Percentiles rank a stretch among this genome's conserved stretches.
Conservation (phyloP, 1,139 yeast genomes). For the Lodderomyces margitis region DNA sequence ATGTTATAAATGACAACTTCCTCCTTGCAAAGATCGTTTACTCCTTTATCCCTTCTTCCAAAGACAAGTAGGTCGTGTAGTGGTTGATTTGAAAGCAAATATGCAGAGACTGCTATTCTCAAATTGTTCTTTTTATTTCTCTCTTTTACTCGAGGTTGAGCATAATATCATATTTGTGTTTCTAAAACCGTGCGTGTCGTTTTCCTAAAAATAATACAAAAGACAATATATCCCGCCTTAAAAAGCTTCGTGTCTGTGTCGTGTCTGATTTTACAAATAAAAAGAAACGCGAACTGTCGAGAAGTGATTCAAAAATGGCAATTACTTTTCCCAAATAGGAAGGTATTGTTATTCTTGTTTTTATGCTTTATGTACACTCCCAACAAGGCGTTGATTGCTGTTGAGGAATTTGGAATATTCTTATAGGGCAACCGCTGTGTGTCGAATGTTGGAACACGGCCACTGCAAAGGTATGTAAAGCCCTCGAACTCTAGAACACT, state of each 20-base stretch:
- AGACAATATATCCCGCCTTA: neutral
- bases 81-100: neutral
- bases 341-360: neutral
- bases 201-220: too few species aligned
- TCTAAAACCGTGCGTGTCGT: neutral
- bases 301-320: neutral
- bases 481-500: too few species aligned
- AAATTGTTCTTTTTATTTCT: neutral
- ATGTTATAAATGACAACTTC: too few species aligned
- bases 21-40: too few species aligned
- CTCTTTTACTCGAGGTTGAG: neutral
- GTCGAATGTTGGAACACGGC: too few species aligned
- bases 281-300: neutral
- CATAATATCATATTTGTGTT: neutral
- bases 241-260: neutral
- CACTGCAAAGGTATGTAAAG: too few species aligned
- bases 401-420: neutral
- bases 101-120: neutral
- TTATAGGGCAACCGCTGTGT: neutral
- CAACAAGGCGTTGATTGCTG: neutral
- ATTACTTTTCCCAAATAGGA: constrained; percentile 1
- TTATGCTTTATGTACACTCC: neutral
- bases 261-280: neutral
- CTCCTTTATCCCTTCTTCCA: too few species aligned
- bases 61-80: neutral